Evolutionary conservation across 805 yeast species (phyloP).

Genomic region (Monosporozyma servazzii): DNA sequence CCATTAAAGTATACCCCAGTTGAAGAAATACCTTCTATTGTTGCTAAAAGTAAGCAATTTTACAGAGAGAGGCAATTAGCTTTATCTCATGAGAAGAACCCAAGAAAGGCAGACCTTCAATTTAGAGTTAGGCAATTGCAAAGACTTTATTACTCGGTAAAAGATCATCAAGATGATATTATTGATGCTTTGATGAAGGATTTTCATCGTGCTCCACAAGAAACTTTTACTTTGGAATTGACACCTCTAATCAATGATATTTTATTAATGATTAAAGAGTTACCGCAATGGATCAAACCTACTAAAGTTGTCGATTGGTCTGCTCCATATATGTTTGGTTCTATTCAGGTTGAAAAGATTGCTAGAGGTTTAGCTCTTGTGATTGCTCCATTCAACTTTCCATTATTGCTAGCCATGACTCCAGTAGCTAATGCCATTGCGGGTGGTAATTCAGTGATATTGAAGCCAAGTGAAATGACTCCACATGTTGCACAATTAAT

Average conservation of each 20-base stretch:
- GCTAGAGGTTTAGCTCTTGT: constrained; percentile 63
- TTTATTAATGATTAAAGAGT: constrained; percentile 45
- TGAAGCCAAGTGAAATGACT: constrained; percentile 67
- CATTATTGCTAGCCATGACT: constrained; percentile 50
- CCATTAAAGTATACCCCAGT: background rate
- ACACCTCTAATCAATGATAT: constrained; percentile 45
- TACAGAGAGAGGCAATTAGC: constrained; percentile 13
- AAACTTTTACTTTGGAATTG: constrained; percentile 54
- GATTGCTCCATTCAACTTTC: constrained; percentile 36
- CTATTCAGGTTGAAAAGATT: constrained; percentile 29
- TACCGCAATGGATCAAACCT: constrained; percentile 55
- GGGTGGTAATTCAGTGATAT: constrained; percentile 71
- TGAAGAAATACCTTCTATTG: constrained; percentile 6
- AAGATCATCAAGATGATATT: constrained; percentile 48
- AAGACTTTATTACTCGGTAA: constrained; percentile 53
- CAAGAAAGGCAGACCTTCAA: constrained; percentile 13
- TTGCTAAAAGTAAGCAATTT: constrained; percentile 10
- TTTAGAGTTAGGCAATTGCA: constrained; percentile 55
- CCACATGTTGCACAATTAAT: constrained; percentile 53
- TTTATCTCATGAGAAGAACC: constrained; percentile 10
- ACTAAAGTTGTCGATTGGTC: constrained; percentile 28
- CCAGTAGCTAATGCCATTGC: constrained; percentile 77
- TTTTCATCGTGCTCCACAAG: constrained; percentile 54
- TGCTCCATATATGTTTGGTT: constrained; percentile 32
- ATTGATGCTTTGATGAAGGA: constrained; percentile 54